phyloP scores from a whole-genome alignment of 257 asterid genomes.

The Fraxinus quadrangulata region DNA sequence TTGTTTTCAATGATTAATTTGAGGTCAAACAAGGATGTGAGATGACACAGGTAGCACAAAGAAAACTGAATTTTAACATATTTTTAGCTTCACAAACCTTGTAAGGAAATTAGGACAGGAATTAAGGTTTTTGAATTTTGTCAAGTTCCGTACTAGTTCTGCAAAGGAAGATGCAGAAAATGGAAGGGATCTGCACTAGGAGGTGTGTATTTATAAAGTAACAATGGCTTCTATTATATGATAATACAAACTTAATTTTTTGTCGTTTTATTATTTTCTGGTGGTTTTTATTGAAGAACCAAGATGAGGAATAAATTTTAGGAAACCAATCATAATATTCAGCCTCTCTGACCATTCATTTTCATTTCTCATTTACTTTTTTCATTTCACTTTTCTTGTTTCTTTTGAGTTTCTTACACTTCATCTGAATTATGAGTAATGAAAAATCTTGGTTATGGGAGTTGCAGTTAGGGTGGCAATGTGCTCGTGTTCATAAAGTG shows the following conservation, averaged over 20 bases:
- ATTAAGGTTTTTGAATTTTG: constrained; percentile 19
- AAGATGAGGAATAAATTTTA: constrained; percentile 15
- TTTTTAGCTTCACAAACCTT: constrained; percentile 25
- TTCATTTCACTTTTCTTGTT: constrained; percentile 1
- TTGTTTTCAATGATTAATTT: not conserved
- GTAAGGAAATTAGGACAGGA: constrained; percentile 21
- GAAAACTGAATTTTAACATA: not conserved
- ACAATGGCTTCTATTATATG: constrained; percentile 1
- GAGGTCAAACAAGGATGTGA: constrained; percentile 12
- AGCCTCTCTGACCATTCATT: constrained; percentile 24
- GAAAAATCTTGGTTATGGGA: constrained; percentile 15
- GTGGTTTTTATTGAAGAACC: constrained; percentile 26
- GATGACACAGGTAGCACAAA: not conserved
- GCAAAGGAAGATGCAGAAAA: constrained; percentile 44
- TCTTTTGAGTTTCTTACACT: not conserved
- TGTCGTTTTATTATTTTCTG: constrained; percentile 22
- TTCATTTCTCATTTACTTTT: not conserved
- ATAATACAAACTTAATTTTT: constrained; percentile 25
- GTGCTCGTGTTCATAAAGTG: no score
- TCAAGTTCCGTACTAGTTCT: constrained; percentile 29
- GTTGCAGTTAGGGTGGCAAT: constrained; percentile 21
- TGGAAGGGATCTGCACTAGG: constrained; percentile 43
- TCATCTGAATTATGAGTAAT: constrained; percentile 10
- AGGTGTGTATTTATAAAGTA: constrained; percentile 35
- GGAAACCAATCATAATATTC: constrained; percentile 22